Conservation (phyloP, 2,329 filamentous ascomycete genomes). For the Hypoxylon sp. region DNA sequence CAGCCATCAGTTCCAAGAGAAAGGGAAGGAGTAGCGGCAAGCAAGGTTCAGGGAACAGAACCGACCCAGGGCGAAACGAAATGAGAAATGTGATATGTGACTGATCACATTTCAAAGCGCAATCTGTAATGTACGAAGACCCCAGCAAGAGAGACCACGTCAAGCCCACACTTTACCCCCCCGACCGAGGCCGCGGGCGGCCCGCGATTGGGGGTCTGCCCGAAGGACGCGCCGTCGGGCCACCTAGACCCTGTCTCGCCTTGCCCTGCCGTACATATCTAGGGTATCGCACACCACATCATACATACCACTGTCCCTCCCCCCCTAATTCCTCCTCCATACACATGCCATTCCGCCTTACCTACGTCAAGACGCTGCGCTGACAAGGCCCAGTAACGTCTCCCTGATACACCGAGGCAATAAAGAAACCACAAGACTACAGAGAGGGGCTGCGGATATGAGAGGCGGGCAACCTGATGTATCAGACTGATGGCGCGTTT, state of each 20-base stretch:
- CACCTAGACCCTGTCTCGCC: constrained; percentile 36
- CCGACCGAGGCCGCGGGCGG: constrained; percentile 35
- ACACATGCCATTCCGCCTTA: constrained; percentile 21
- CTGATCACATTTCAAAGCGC: constrained; percentile 30
- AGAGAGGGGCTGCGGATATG: constrained; percentile 4
- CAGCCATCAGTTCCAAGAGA: constrained; percentile 8
- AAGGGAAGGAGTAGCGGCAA: constrained; percentile 7
- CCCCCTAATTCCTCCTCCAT: constrained; percentile 21
- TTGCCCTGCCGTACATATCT: constrained; percentile 38
- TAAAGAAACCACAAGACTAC: constrained; percentile 6
- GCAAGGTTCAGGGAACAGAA: constrained; percentile 3
- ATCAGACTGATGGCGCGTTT: constrained; percentile 41
- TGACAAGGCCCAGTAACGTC: constrained; percentile 35
- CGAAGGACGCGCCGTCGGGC: constrained; percentile 43
- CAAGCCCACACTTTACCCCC: constrained; percentile 30
- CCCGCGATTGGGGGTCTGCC: constrained; percentile 46
- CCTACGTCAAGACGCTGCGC: constrained; percentile 29
- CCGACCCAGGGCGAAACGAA: not conserved
- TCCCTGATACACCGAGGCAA: constrained; percentile 44
- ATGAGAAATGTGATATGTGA: constrained; percentile 39
- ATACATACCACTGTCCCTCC: not conserved
- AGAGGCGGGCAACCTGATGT: constrained; percentile 31
- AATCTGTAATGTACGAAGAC: constrained; percentile 17
- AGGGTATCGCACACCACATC: constrained; percentile 36
- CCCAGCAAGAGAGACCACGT: constrained; percentile 29